Base-by-base conservation (phyloP, 345 rosid species). In the Bretschneidera sinensis region DNA sequence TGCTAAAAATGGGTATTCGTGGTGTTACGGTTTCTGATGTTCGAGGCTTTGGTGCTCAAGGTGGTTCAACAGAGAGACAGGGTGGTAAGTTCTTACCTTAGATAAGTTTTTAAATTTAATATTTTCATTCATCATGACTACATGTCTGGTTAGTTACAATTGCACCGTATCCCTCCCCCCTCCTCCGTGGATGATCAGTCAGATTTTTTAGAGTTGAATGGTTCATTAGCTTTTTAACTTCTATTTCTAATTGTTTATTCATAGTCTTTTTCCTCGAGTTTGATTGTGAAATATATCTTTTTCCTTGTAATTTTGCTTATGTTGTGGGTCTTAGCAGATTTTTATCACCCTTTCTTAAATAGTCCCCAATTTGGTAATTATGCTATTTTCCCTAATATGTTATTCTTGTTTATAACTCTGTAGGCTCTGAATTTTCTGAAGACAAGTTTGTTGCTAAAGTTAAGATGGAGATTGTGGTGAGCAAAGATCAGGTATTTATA, bases 21-120 rank as follows among this genome's bases (percentile, higher is more conserved):
- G 96, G 98, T 60, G 96, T 88, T 60, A 91, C 90, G 9, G 87
- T 88, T 59, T 91, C 90, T 60, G 95, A 91, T 78, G 95, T 88
- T 67, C 72, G 88, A 67, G 96, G 96, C 23, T 88, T 86, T 71
- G 92, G 96, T 74, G 82, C 92, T 63, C 90, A 88, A 78, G 96
- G 97, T 35, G 91, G 96, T 54, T 91, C 91, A 45, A 77, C 83
- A 0, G 96, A 91, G 78, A 83, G 91, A 62, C 96, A 83, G 25
- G 91, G 87, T 47, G 96, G 95, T 88, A 71, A 74, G 90, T 67
- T 56, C 16, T 62, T 18, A 0, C 17, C 24, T 54, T 47, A 58
- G 48, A 54, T 1, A 39, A 39, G 45, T 39, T 1, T 14, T 14
- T 4, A 39, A 39, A 39, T n/a, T n/a, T n/a, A n/a, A n/a, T n/a